These are phyloP conservation scores for Tubosaeta brunneosetosa DNA, from an alignment of 768 basidiomycete genomes.

Conservation along the genomic window DNA sequence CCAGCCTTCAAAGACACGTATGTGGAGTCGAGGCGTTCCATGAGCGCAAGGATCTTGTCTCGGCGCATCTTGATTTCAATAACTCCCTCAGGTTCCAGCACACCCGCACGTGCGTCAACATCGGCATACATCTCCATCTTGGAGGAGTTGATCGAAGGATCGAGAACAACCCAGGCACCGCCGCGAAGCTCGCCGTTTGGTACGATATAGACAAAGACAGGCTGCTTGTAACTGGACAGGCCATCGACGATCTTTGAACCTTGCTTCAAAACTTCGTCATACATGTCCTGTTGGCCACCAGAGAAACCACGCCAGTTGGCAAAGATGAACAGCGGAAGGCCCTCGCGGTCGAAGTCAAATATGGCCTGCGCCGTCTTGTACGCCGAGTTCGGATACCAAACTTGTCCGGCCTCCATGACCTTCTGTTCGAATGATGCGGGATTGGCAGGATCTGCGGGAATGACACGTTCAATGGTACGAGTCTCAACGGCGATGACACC, in stretches of 20 bases:
- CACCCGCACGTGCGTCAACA: constrained; percentile 91
- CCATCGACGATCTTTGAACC: constrained; percentile 99
- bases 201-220: constrained; percentile 96
- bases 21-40: constrained; percentile 87
- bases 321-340: constrained; percentile 94
- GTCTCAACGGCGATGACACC: constrained; percentile 99
- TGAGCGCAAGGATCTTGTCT: constrained; percentile 82
- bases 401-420: constrained; percentile 99
- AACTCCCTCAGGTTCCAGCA: constrained; percentile 94
- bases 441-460: constrained; percentile 97
- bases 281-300: constrained; percentile 99
- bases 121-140: constrained; percentile 99
- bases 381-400: constrained; percentile 99
- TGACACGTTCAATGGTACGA: constrained; percentile 91
- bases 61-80: constrained; percentile 97
- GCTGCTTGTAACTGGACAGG: constrained; percentile 93
- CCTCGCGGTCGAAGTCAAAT: constrained; percentile 97
- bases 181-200: constrained; percentile 98
- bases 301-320: constrained; percentile 99
- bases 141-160: constrained; percentile 93
- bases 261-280: constrained; percentile 94
- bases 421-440: constrained; percentile 93
- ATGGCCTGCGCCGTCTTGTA: constrained; percentile 99
- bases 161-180: constrained; percentile 98
- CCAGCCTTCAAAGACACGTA: constrained; percentile 79